phyloP scores from a whole-genome alignment of 805 yeast genomes.

The Monosporozyma aquatica region DNA sequence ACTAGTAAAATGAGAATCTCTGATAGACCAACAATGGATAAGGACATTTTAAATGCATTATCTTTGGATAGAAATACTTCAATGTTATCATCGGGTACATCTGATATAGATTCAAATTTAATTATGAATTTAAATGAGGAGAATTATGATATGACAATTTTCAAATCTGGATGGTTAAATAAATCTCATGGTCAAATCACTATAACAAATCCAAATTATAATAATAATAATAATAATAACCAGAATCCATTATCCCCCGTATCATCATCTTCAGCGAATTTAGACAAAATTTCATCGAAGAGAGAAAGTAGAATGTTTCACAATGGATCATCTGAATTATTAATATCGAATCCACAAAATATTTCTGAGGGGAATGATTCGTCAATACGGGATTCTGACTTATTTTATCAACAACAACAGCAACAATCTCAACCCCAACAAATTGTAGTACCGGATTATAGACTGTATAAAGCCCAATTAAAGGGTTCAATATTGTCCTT shows the following conservation, averaged over 20 bases:
- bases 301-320: conserved; percentile 23
- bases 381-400: not conserved
- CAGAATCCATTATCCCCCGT: not conserved
- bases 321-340: conserved; percentile 7
- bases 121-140: conserved; percentile 15
- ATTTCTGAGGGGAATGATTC: not conserved
- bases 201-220: not conserved
- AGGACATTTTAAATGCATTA: not conserved
- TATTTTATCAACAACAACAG: conserved; percentile 3
- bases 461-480: conserved; percentile 55
- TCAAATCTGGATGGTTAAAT: conserved; percentile 56
- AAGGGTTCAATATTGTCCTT: conserved; percentile 58
- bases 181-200: conserved; percentile 31
- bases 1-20: not conserved
- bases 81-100: not conserved
- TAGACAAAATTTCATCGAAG: not conserved
- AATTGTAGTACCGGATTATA: conserved; percentile 24
- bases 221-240: too few relatives aligned
- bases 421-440: conserved; percentile 8
- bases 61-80: not conserved
- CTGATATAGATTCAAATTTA: not conserved
- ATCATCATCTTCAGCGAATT: conserved; percentile 7
- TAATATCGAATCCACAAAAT: not conserved
- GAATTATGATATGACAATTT: conserved; percentile 32
- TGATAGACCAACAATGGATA: not conserved